These are phyloP conservation scores for Myxozyma mucilagina DNA, from an alignment of 805 yeast species.

Conservation along the genomic window DNA sequence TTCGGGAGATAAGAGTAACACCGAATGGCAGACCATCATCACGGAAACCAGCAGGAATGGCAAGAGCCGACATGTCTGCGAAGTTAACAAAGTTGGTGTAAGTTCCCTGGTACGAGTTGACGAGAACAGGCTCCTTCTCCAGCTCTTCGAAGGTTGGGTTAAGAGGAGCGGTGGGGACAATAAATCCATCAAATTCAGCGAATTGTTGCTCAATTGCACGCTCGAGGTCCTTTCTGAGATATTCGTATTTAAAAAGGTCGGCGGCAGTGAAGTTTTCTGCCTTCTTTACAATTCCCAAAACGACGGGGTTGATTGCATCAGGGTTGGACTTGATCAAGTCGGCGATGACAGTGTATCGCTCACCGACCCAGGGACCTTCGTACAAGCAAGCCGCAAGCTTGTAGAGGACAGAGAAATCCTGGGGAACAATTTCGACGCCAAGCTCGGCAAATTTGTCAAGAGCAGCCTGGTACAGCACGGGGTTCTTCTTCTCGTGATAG, in stretches of 20 bases:
- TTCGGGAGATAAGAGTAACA: conserved; percentile 76
- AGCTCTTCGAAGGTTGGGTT: conserved; percentile 80
- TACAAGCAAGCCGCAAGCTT: conserved; percentile 84
- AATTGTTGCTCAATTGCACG: conserved; percentile 61
- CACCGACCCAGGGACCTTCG: conserved; percentile 99
- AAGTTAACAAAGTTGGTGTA: conserved; percentile 96
- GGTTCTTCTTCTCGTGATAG: conserved; percentile 81
- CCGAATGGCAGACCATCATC: conserved; percentile 88
- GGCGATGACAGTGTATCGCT: conserved; percentile 80
- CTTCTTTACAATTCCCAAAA: conserved; percentile 67
- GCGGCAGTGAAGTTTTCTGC: conserved; percentile 81
- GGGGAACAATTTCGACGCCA: conserved; percentile 61
- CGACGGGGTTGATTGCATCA: conserved; percentile 80
- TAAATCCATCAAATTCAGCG: conserved; percentile 64
- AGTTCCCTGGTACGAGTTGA: conserved; percentile 94
- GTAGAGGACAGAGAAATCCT: conserved; percentile 74
- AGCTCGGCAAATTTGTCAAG: conserved; percentile 52
- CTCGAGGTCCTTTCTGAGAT: conserved; percentile 77
- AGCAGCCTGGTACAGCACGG: conserved; percentile 63
- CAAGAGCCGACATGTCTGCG: conserved; percentile 88
- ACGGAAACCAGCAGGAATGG: conserved; percentile 89
- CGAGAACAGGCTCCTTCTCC: conserved; percentile 70
- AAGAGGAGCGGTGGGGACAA: conserved; percentile 93
- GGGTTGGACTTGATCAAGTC: conserved; percentile 73
- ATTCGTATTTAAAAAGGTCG: conserved; percentile 80